phyloP scores from a whole-genome alignment of 805 yeast genomes.

The Brettanomyces nanus region DNA sequence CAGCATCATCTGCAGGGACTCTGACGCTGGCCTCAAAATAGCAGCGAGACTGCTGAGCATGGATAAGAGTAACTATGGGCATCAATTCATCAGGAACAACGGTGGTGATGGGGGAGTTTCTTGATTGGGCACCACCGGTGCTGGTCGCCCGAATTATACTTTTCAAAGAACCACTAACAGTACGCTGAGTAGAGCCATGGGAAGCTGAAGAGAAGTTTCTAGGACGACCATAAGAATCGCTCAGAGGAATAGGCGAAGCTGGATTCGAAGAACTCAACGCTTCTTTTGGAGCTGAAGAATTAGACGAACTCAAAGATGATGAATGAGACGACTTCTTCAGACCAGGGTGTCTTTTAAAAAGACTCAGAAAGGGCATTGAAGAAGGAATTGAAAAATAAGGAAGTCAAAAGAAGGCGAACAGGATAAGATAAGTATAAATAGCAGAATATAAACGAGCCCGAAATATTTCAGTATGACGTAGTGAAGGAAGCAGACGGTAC shows the following conservation, averaged over 20 bases:
- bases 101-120: not conserved
- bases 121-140: not conserved
- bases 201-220: constrained; percentile 1
- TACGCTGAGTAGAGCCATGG: not conserved
- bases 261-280: no score
- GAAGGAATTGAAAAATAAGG: no score
- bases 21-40: constrained; percentile 36
- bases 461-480: no score
- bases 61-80: constrained; percentile 63
- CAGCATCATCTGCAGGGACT: constrained; percentile 11
- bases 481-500: no score
- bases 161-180: not conserved
- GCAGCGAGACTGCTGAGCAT: constrained; percentile 60
- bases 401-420: no score
- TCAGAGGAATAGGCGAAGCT: not conserved
- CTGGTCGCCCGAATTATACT: not conserved
- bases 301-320: no score
- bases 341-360: no score
- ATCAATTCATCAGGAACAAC: constrained; percentile 51
- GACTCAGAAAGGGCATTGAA: no score
- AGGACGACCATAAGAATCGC: constrained; percentile 3
- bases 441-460: no score
- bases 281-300: no score
- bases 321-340: no score
- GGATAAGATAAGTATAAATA: no score